phyloP scores from a whole-genome alignment of 2,329 filamentous ascomycete genomes.

The Mycosphaerella arachidis region DNA sequence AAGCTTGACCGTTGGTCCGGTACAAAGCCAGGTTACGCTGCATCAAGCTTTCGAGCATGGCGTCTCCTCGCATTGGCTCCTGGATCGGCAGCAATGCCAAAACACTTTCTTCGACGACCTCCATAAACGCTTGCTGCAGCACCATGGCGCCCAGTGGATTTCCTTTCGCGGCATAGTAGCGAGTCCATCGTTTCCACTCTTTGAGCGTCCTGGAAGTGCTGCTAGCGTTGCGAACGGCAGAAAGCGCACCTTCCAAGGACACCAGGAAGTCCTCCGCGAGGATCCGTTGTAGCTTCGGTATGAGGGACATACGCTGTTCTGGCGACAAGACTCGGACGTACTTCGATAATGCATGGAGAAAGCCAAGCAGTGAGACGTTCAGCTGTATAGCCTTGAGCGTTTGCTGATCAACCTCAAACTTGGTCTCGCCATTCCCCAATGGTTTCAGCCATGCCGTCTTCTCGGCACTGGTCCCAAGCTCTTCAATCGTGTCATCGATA shows the following conservation, averaged over 20 bases:
- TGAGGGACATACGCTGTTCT: conserved; percentile 66
- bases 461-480: conserved; percentile 61
- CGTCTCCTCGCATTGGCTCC: conserved; percentile 15
- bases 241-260: conserved; percentile 82
- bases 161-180: conserved; percentile 73
- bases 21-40: conserved; percentile 11
- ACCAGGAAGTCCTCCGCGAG: conserved; percentile 82
- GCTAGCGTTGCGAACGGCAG: conserved; percentile 77
- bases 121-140: conserved; percentile 82
- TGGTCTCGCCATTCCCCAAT: conserved; percentile 19
- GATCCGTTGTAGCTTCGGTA: conserved; percentile 66
- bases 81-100: conserved; percentile 22
- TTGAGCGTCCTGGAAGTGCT: conserved; percentile 61
- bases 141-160: conserved; percentile 87
- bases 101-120: conserved; percentile 56
- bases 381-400: conserved; percentile 55
- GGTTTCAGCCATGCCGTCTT: conserved; percentile 38
- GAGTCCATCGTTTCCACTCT: conserved; percentile 84
- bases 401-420: conserved; percentile 22
- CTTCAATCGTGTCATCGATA: conserved; percentile 67
- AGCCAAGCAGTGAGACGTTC: conserved; percentile 81
- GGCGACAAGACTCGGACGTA: conserved; percentile 77
- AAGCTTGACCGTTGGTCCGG: conserved; percentile 8
- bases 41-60: conserved; percentile 30
- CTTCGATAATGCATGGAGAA: conserved; percentile 75